Evolutionary conservation across 2,329 filamentous ascomycete species (phyloP).

Genomic region (Aschersonia sp.): DNA sequence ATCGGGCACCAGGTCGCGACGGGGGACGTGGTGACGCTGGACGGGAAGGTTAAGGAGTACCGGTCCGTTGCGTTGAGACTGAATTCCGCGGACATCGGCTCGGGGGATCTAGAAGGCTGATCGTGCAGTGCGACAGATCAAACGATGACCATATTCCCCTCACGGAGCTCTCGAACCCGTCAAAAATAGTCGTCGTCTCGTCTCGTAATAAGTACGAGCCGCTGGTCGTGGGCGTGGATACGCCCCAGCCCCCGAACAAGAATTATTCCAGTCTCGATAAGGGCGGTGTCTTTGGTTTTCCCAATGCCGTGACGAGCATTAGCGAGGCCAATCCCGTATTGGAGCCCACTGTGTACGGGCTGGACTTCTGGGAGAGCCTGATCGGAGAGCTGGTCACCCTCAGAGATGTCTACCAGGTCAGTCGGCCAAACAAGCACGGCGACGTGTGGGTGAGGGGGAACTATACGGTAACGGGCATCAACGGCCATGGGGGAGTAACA

Average conservation of each 20-base stretch:
- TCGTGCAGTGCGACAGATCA: slow-evolving; percentile 20
- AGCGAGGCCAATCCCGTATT: slow-evolving; percentile 46
- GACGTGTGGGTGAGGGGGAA: slow-evolving; percentile 57
- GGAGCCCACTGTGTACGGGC: slow-evolving; percentile 44
- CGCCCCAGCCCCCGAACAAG: slow-evolving; percentile 41
- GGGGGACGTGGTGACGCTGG: slow-evolving; percentile 47
- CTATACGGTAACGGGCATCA: slow-evolving; percentile 48
- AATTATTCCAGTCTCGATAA: slow-evolving; percentile 47
- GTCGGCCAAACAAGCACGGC: slow-evolving; percentile 47
- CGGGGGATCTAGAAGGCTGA: too few relatives aligned
- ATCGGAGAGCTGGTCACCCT: slow-evolving; percentile 54
- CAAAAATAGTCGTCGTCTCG: slow-evolving; percentile 37
- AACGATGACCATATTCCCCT: slow-evolving; percentile 43
- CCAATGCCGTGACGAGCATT: slow-evolving; percentile 45
- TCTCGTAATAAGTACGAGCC: slow-evolving; percentile 39
- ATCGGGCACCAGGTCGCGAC: slow-evolving; percentile 37
- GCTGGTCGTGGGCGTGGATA: slow-evolving; percentile 45
- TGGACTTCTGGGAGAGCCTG: slow-evolving; percentile 64
- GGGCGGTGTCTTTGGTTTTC: slow-evolving; percentile 50
- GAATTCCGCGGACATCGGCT: too few relatives aligned
- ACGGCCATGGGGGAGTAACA: slow-evolving; percentile 49
- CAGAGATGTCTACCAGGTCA: slow-evolving; percentile 38
- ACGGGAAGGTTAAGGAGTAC: slow-evolving; percentile 44
- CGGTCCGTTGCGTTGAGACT: slow-evolving; percentile 19
- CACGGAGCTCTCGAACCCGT: slow-evolving; percentile 46